phyloP scores from a whole-genome alignment of 129 eudicot genomes.

The Artemisia annua region DNA sequence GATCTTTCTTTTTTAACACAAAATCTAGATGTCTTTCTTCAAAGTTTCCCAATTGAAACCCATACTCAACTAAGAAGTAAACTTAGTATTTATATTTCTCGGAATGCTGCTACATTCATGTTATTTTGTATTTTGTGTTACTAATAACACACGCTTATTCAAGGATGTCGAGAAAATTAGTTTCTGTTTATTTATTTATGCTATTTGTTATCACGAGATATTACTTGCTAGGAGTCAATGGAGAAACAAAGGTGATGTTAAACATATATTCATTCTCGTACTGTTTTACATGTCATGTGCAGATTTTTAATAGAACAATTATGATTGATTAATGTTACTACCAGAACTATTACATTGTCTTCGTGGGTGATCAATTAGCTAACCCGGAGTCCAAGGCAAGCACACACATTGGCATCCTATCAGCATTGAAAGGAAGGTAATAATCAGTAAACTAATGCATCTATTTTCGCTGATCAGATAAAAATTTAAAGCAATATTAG shows the following conservation, averaged over 20 bases:
- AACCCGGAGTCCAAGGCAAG: conserved; percentile 40
- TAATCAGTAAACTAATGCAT: conserved; percentile 15
- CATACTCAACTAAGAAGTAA: conserved; percentile 45
- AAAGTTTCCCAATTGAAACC: conserved; percentile 39
- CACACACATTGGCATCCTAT: conserved; percentile 57
- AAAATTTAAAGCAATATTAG: neutral
- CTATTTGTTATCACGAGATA: conserved; percentile 24
- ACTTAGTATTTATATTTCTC: conserved; percentile 36
- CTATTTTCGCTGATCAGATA: neutral
- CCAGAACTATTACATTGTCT: conserved; percentile 88
- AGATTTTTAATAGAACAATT: neutral
- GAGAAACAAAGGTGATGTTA: conserved; percentile 37
- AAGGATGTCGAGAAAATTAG: conserved; percentile 28
- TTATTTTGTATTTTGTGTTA: conserved; percentile 14
- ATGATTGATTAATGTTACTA: neutral
- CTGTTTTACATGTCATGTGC: neutral
- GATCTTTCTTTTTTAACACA: conserved; percentile 8
- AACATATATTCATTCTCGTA: neutral
- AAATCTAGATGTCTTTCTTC: conserved; percentile 30
- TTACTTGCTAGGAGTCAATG: conserved; percentile 37
- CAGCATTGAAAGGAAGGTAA: conserved; percentile 74
- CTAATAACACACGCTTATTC: conserved; percentile 14
- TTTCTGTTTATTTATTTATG: conserved; percentile 29
- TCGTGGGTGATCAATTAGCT: conserved; percentile 48
- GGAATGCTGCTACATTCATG: conserved; percentile 16